Conservation (phyloP, 2,329 filamentous ascomycete species). For the Epichloe elymi region DNA sequence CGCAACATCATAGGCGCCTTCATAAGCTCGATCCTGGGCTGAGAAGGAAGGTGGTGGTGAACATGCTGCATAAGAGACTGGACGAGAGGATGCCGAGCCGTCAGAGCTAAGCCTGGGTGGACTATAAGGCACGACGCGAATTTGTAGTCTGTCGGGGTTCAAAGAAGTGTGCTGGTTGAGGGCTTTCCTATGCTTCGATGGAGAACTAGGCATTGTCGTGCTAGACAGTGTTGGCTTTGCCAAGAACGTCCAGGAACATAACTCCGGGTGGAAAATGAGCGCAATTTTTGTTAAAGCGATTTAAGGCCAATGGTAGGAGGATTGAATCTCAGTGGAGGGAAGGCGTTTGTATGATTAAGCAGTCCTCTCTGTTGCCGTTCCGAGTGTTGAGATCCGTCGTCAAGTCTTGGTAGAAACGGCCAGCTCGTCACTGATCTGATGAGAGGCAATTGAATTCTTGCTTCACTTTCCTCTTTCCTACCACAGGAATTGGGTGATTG, state of each 20-base stretch:
- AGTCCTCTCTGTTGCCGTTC: neutral
- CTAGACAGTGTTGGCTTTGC: slow-evolving; percentile 1
- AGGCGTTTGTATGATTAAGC: neutral
- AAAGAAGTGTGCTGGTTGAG: slow-evolving; percentile 1
- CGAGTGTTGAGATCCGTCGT: neutral
- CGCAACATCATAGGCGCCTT: neutral
- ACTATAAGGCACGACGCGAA: slow-evolving; percentile 26
- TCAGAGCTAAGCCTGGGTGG: slow-evolving; percentile 23
- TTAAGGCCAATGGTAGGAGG: neutral
- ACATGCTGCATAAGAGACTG: slow-evolving; percentile 12
- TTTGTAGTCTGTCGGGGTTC: slow-evolving; percentile 17
- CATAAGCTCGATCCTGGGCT: neutral
- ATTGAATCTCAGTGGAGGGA: neutral
- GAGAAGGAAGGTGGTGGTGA: neutral
- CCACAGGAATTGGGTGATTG: too few species aligned
- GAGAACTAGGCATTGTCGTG: slow-evolving; percentile 1
- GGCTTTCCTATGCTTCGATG: neutral
- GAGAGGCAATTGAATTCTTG: too few species aligned
- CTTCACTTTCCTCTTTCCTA: too few species aligned
- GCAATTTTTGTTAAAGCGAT: neutral
- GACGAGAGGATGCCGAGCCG: slow-evolving; percentile 14
- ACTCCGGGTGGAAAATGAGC: neutral
- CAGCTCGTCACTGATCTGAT: too few species aligned
- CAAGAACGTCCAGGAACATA: neutral
- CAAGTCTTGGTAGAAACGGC: too few species aligned